Evolutionary conservation across 192 early-diverging fungal species (phyloP).

Genomic region (Coemansia umbellata): DNA sequence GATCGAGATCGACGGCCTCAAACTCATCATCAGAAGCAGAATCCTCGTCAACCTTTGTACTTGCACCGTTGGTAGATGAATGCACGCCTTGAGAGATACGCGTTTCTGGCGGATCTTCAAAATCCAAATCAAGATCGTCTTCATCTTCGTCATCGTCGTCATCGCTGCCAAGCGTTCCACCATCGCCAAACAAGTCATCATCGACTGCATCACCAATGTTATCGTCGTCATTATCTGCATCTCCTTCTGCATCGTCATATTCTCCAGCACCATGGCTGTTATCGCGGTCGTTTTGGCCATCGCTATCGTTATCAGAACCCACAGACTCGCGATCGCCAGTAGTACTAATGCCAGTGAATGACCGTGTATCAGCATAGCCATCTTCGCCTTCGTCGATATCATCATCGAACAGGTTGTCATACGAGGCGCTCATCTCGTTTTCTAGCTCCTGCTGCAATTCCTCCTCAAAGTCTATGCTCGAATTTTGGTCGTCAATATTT

Average conservation of each 20-base stretch:
- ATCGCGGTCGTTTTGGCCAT: not conserved
- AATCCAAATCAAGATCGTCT: constrained; percentile 22
- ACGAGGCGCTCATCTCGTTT: constrained; percentile 49
- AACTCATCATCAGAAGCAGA: constrained; percentile 49
- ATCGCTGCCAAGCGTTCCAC: constrained; percentile 19
- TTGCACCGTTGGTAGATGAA: constrained; percentile 10
- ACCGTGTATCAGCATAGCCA: constrained; percentile 11
- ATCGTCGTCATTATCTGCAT: constrained; percentile 1
- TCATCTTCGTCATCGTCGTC: constrained; percentile 23
- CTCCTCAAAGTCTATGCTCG: constrained; percentile 38
- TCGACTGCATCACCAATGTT: constrained; percentile 13
- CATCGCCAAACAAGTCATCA: constrained; percentile 39
- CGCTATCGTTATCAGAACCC: constrained; percentile 9
- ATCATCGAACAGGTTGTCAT: constrained; percentile 41
- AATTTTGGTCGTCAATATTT: constrained; percentile 27
- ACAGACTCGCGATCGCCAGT: constrained; percentile 1
- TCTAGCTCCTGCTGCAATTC: constrained; percentile 50
- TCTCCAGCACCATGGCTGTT: not conserved
- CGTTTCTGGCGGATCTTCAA: constrained; percentile 28
- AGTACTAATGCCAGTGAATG: constrained; percentile 18
- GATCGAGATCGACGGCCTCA: constrained; percentile 42
- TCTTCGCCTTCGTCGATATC: constrained; percentile 11
- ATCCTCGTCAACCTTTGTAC: constrained; percentile 23
- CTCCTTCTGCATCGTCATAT: not conserved
- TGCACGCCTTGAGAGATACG: not conserved